Conservation (phyloP, 495 filamentous ascomycete genomes). For the Aspergillus funiculosus region DNA sequence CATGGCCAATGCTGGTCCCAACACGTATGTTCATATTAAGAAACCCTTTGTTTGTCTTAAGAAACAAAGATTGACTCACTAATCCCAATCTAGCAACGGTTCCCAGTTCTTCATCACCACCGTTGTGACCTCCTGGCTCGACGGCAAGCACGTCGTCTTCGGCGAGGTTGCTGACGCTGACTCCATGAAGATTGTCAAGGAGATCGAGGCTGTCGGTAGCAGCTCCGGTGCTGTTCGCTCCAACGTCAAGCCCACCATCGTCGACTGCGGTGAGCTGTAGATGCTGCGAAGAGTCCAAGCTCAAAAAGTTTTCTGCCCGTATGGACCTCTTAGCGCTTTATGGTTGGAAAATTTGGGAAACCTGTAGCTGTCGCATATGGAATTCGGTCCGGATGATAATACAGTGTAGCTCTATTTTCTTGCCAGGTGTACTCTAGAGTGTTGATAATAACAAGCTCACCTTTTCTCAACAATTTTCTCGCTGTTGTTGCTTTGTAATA, state of each 20-base stretch:
- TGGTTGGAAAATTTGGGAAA: neutral
- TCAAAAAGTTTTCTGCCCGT: neutral
- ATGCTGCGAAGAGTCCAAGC: conserved; percentile 9
- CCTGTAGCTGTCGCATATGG: neutral
- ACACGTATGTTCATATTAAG: conserved; percentile 53
- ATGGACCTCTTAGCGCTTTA: conserved; percentile 3
- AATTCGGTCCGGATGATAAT: neutral
- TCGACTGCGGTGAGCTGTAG: conserved; percentile 53
- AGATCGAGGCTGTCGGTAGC: conserved; percentile 67
- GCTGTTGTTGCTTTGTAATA: too few species aligned
- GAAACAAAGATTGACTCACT: neutral
- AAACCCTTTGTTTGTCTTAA: conserved; percentile 5
- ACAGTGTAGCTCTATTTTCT: conserved; percentile 8
- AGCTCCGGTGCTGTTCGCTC: conserved; percentile 57
- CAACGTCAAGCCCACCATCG: conserved; percentile 61
- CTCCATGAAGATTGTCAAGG: conserved; percentile 61
- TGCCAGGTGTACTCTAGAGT: conserved; percentile 27
- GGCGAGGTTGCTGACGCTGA: conserved; percentile 72
- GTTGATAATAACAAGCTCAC: too few species aligned
- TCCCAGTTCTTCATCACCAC: conserved; percentile 99
- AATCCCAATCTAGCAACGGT: conserved; percentile 63
- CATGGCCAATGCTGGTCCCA: conserved; percentile 95
- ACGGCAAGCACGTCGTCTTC: conserved; percentile 98
- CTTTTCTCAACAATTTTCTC: conserved; percentile 6
- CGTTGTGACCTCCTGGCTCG: conserved; percentile 82